Evolutionary conservation across 331 rosid genomes (phyloP).

Genomic region (Rhamnella rubrinervis): DNA sequence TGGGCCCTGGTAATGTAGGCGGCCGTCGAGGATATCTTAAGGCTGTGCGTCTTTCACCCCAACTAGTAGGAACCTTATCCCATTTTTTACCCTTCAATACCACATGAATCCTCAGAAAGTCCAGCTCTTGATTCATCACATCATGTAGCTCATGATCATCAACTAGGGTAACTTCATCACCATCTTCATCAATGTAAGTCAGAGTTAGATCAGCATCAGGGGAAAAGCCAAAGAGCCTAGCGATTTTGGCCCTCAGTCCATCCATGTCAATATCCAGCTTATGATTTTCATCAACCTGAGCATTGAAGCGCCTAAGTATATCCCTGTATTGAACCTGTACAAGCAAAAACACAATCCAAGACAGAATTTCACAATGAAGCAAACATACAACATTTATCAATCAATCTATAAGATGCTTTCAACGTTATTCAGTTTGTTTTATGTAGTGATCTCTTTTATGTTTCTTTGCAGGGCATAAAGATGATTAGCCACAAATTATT

Average conservation of each 20-base stretch:
- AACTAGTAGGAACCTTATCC: conserved; percentile 32
- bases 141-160: conserved; percentile 80
- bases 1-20: conserved; percentile 6
- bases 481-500: too few relatives aligned
- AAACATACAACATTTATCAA: too few relatives aligned
- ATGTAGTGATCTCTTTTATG: background rate
- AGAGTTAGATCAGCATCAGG: conserved; percentile 48
- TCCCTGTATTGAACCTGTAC: conserved; percentile 68
- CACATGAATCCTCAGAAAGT: conserved; percentile 67
- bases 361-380: too few relatives aligned
- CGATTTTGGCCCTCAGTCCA: conserved; percentile 53
- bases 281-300: conserved; percentile 35
- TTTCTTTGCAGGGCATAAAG: too few relatives aligned
- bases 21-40: conserved; percentile 28
- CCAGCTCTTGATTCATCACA: conserved; percentile 62
- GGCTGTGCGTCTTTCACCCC: conserved; percentile 61
- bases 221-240: conserved; percentile 46
- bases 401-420: too few relatives aligned
- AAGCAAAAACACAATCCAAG: background rate
- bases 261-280: conserved; percentile 66
- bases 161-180: conserved; percentile 73
- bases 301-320: conserved; percentile 79
- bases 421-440: too few relatives aligned
- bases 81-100: conserved; percentile 31
- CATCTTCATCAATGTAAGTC: conserved; percentile 89